These are phyloP conservation scores for Mollisiaceae sp. DNA, from an alignment of 2,329 filamentous ascomycete genomes.

Conservation along the genomic window DNA sequence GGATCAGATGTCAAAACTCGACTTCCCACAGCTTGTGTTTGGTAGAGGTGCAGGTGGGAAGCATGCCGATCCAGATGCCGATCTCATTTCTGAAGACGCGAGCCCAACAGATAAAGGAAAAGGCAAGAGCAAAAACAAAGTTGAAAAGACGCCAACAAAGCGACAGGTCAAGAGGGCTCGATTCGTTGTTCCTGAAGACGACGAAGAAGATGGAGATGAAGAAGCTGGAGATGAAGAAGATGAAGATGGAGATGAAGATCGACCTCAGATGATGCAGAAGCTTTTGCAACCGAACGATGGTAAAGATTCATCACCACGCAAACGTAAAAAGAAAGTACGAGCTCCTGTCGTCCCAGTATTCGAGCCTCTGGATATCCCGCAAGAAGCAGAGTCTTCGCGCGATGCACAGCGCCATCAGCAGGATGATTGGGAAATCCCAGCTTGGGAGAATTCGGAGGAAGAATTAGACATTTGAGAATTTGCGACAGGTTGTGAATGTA, in stretches of 20 bases:
- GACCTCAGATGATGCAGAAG: too few species aligned
- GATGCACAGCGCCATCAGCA: not conserved
- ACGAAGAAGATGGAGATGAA: not conserved
- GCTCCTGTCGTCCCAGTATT: not conserved
- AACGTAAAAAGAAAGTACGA: too few species aligned
- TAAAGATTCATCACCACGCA: too few species aligned
- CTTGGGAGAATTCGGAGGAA: conserved; percentile 3
- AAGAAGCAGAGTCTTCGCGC: not conserved
- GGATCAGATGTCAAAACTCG: conserved; percentile 56
- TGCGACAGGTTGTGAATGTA: not conserved
- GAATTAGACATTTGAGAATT: not conserved
- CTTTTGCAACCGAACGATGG: too few species aligned
- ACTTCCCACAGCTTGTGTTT: conserved; percentile 55
- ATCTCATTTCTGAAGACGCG: conserved; percentile 28
- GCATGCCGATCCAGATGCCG: conserved; percentile 33
- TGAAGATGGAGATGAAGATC: too few species aligned
- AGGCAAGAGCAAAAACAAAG: not conserved
- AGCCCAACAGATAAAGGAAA: conserved; percentile 20
- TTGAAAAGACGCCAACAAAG: not conserved
- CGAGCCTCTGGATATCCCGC: not conserved
- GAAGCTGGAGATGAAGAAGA: too few species aligned
- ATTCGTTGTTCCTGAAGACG: not conserved
- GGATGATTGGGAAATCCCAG: not conserved
- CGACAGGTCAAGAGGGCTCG: not conserved
- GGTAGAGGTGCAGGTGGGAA: conserved; percentile 38